Conservation (phyloP, 1,284 basidiomycete genomes). For the Cutaneotrichosporon daszewskae region DNA sequence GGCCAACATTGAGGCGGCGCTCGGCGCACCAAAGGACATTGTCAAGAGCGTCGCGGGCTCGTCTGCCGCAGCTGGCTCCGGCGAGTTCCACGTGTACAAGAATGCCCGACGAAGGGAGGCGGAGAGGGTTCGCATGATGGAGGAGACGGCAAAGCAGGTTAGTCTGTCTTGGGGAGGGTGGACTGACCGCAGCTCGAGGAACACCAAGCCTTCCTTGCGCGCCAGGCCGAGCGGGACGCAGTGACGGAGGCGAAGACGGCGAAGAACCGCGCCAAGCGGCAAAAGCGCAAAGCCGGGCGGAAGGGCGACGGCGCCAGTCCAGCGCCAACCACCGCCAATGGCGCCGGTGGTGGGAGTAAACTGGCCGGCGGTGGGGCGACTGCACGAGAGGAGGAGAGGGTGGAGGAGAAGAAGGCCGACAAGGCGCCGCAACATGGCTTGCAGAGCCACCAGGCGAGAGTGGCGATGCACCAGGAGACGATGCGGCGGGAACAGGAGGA, state of each 20-base stretch:
- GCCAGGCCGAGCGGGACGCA: conserved; percentile 60
- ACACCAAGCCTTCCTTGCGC: conserved; percentile 60
- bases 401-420: conserved; percentile 2
- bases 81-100: conserved; percentile 98
- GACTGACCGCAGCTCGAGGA: conserved; percentile 57
- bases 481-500: conserved; percentile 34
- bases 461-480: conserved; percentile 27
- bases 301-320: neutral
- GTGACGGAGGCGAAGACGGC: conserved; percentile 76
- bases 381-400: neutral
- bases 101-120: conserved; percentile 89
- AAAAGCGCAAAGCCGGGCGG: conserved; percentile 74
- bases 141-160: conserved; percentile 73
- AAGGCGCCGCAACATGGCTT: conserved; percentile 13
- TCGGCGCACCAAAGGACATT: conserved; percentile 82
- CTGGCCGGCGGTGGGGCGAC: neutral
- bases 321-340: neutral
- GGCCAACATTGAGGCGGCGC: conserved; percentile 42
- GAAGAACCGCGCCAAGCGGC: conserved; percentile 83
- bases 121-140: conserved; percentile 85
- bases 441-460: conserved; percentile 42
- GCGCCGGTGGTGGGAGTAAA: neutral
- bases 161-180: conserved; percentile 22
- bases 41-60: conserved; percentile 98
- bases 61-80: conserved; percentile 79